Evolutionary conservation across 139 green algal genomes (phyloP), one percentile per base, ranked within the genome.

Genomic region (Monoraphidium neglectum): DNA sequence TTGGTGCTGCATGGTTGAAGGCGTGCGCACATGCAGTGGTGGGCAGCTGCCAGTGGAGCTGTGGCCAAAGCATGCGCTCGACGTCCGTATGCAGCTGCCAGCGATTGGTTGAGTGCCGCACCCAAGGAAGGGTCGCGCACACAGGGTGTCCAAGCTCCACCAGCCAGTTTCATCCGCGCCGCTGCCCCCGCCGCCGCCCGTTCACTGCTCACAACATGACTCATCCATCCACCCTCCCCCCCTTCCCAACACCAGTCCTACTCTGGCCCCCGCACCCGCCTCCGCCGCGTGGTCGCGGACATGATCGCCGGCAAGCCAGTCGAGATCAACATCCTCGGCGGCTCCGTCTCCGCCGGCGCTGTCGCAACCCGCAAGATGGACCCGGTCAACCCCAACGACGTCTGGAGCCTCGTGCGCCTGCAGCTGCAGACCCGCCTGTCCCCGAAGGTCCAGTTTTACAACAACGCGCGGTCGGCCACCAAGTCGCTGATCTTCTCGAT

Each of bases 321-420:
- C 26, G 30, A 53, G n/a, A 46, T 80, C 13, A 69, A 53, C 13
- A 65, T 80, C 26, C 63, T 80, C 15, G 75, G 75, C 26, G 75
- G 75, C 65, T 74, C 61, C 70, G 75, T 80, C 75, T 74, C 63
- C 56, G 74, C 75, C 21, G 75, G 75, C 35, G 75, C 75, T 26
- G 75, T 80, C 0, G 75, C 75, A 23, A 65, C 28, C 56, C 65
- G 75, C 54, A 80, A 80, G 32, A 43, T 74, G 36, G 75, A 53
- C 4, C 4, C 36, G 4, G 57, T 38, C 28, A 38, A 80, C 54
- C 75, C 75, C 33, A 80, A 80, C 21, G 75, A 80, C 53, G 51
- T 80, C n/a, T 80, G 75, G 75, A 62, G 33, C 6, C 28, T 80
- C 36, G 75, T 80, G 8, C 53, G 66, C 18, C 46, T 74, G n/a